A percentile compares a stretch with the other conserved stretches of the same genome.
Evolutionary conservation across 2,329 filamentous ascomycete species (phyloP).

Genomic region (Trichophaea hybrida): DNA sequence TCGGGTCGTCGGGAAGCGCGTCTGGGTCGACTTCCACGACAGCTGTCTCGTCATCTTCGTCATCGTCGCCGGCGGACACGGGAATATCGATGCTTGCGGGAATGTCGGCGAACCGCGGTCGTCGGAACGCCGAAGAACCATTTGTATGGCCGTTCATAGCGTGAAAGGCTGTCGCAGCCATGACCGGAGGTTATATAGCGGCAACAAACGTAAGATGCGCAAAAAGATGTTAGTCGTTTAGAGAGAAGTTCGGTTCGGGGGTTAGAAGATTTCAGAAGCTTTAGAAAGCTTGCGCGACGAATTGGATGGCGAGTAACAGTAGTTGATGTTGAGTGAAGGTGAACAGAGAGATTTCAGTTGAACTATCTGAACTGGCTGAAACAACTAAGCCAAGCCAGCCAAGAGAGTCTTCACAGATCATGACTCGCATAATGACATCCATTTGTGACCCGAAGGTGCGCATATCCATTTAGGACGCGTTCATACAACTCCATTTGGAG

Average conservation of each 20-base stretch:
- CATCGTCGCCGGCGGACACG: constrained; percentile 44
- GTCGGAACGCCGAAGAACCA: not conserved
- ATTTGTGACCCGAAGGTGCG: no score
- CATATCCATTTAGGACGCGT: no score
- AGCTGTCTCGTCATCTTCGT: constrained; percentile 41
- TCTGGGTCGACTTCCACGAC: constrained; percentile 81
- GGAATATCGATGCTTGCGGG: constrained; percentile 43
- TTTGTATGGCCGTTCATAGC: not conserved
- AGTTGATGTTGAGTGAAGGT: not conserved
- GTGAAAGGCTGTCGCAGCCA: not conserved
- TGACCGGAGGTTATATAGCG: not conserved
- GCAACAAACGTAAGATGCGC: not conserved
- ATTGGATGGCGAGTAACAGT: not conserved
- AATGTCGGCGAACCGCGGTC: constrained; percentile 18
- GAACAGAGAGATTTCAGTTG: not conserved
- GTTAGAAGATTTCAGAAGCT: not conserved
- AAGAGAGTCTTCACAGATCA: no score
- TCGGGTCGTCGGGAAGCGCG: constrained; percentile 68
- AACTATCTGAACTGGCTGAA: not conserved
- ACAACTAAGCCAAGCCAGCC: no score
- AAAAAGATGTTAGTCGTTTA: not conserved
- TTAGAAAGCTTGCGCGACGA: not conserved
- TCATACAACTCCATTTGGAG: no score
- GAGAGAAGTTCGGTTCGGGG: not conserved
- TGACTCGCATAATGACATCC: no score